Base-by-base conservation (phyloP, 805 yeast species). In the Cyberlindnera mississippiensis region DNA sequence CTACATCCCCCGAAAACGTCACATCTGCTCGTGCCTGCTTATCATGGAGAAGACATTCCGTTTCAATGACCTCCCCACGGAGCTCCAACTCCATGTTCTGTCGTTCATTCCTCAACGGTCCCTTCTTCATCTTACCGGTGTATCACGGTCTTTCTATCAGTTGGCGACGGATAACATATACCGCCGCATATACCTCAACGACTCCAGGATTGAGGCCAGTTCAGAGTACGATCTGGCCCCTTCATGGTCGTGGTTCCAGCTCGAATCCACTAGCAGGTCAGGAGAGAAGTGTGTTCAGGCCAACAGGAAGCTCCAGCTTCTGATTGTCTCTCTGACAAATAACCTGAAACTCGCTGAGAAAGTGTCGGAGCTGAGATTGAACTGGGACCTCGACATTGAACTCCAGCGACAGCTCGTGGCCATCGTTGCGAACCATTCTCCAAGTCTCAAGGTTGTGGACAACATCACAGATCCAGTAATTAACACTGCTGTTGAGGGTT, bases 401-500 rank as follows among this genome's bases (percentile, higher is more conserved):
- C 40, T 59, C 12, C 73, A 68, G 45, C 55, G 42, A 33, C 38
- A 42, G 14, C 55, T 69, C n/a, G 40, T 68, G 4, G 40, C 42
- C 4, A 27, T 60, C 4, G 37, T 68, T 10, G 55, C 66, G 18
- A 42, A 50, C 4, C 40, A 55, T 19, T 63, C 66, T 2, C 43
- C 49, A 22, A 58, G 67, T 16, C 46, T 68, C 12, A 53, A 53
- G 37, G 45, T 67, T 28, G 42, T 69, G 30, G 73, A 69, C 50
- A 69, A 68, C 46, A 62, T 69, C 10, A 68, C 71, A 2, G 66
- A 66, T 33, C 68, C 71, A 17, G 33, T 47, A 10, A 60, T 69
- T 40, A 66, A 64, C 45, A 60, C 57, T 18, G 63, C 63, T 5
- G 60, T 69, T 15, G 57, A 63, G 6, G 41, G 40, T 19, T 63